Evolutionary conservation across 1,139 yeast species (phyloP), one percentile per base, ranked within the genome.

Genomic region (Pichia norvegensis): DNA sequence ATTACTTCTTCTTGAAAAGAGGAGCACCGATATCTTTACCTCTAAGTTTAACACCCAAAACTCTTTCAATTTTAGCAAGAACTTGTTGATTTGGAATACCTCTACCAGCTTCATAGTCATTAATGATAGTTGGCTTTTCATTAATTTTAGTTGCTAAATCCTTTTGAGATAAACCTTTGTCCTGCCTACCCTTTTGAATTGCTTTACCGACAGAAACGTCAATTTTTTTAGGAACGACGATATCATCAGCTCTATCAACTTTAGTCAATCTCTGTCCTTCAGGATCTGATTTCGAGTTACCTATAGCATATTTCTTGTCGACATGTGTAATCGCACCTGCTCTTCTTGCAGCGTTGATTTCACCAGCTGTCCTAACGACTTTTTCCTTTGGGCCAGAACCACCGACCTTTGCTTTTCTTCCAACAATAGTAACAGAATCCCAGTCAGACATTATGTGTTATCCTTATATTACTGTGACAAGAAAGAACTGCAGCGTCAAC

Each of bases 21-120:
- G 98, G 96, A 61, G 82, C 81, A 53, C 98, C 98, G 59, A 92
- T 85, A 68, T 82, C 85, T 73, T 90, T 88, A 61, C 98, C 98
- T 72, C 98, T 81, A 65, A 92, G 79, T 72, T 88, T 92, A 55
- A 92, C 84, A 56, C 97, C 97, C 60, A 92, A 74, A 40, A 85
- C 95, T 67, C 97, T 79, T 72, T 92, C 98, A 67, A 94, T 70
- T 73, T 92, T 92, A 49, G 84, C 92, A 62, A 92, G 75, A 46
- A 92, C 69, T 69, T 88, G 97, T 72, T 94, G 98, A 72, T 86
- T 90, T 50, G 98, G 98, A 55, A 85, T 80, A 45, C 96, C 98
- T 65, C 95, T 80, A 49, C 96, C 97, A 46, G 95, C 88, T 71
- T 92, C 98, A 68, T 92, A 92, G 64, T 92, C 98, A 69, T 88